Evolutionary conservation across 2,329 filamentous ascomycete species (phyloP).

Genomic region (Cryphonectria parasitica): DNA sequence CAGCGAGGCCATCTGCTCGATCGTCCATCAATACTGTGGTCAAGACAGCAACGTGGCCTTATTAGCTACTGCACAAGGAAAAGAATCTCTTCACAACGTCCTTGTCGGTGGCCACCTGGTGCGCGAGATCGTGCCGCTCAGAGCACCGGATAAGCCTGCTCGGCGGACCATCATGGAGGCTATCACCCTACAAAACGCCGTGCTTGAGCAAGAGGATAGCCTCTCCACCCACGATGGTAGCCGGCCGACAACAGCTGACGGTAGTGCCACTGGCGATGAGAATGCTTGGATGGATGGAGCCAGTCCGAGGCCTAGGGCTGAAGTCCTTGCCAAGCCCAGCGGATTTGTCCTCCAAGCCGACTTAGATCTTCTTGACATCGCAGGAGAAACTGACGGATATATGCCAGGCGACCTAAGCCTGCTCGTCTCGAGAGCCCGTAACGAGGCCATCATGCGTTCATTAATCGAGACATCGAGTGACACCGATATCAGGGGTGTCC

Average conservation of each 20-base stretch:
- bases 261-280: constrained; percentile 53
- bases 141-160: constrained; percentile 90
- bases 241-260: constrained; percentile 61
- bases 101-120: constrained; percentile 91
- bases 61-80: constrained; percentile 87
- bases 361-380: constrained; percentile 89
- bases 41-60: constrained; percentile 81
- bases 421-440: constrained; percentile 83
- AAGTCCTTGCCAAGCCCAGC: constrained; percentile 44
- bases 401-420: constrained; percentile 94
- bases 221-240: constrained; percentile 50
- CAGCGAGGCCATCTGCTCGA: constrained; percentile 83
- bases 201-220: constrained; percentile 43
- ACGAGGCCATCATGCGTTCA: constrained; percentile 87
- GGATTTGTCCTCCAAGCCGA: constrained; percentile 75
- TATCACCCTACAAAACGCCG: constrained; percentile 64
- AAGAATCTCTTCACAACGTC: constrained; percentile 89
- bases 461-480: constrained; percentile 60
- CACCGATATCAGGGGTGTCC: constrained; percentile 57
- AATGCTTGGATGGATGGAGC: constrained; percentile 77
- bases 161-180: constrained; percentile 82
- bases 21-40: constrained; percentile 83
- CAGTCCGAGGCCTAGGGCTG: constrained; percentile 56
- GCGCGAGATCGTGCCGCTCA: constrained; percentile 85
- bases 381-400: constrained; percentile 93